Evolutionary conservation across 2,329 filamentous ascomycete species (phyloP).

Genomic region (Ascochyta pisi): DNA sequence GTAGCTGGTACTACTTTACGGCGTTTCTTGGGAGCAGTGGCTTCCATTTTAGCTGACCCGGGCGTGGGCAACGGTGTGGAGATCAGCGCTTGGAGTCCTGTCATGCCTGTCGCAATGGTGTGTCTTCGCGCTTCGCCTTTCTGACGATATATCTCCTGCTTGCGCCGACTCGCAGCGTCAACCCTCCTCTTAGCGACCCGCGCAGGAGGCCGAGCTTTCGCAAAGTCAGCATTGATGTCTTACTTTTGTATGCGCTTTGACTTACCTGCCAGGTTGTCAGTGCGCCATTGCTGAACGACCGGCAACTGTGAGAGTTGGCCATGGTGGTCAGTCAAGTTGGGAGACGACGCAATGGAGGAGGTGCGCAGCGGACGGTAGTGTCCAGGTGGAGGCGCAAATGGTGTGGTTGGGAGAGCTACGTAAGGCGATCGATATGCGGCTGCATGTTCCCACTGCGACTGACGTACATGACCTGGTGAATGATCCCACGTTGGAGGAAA

Average conservation of each 20-base stretch:
- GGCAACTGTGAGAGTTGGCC: not conserved
- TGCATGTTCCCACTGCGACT: not conserved
- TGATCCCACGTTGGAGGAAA: not conserved
- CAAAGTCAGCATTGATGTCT: not conserved
- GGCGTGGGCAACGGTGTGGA: not conserved
- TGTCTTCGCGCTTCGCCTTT: conserved; percentile 11
- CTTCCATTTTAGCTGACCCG: not conserved
- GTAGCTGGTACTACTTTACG: not conserved
- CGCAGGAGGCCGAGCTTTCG: not conserved
- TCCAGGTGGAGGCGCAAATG: no score
- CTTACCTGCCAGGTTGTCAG: conserved; percentile 3
- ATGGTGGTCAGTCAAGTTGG: not conserved
- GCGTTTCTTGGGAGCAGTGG: not conserved
- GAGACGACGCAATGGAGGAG: not conserved
- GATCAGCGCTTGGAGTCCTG: not conserved
- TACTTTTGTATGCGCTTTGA: not conserved
- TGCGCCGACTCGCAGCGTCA: not conserved
- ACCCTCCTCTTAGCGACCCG: not conserved
- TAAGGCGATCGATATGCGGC: not conserved
- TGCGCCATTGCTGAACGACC: conserved; percentile 25
- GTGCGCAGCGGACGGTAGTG: not conserved
- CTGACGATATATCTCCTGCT: conserved; percentile 5
- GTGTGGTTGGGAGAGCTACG: not conserved
- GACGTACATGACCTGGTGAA: not conserved
- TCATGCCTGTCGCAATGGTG: not conserved